Base-by-base conservation (phyloP, 176 grass and related monocot species). In the Pontederia crassipes region DNA sequence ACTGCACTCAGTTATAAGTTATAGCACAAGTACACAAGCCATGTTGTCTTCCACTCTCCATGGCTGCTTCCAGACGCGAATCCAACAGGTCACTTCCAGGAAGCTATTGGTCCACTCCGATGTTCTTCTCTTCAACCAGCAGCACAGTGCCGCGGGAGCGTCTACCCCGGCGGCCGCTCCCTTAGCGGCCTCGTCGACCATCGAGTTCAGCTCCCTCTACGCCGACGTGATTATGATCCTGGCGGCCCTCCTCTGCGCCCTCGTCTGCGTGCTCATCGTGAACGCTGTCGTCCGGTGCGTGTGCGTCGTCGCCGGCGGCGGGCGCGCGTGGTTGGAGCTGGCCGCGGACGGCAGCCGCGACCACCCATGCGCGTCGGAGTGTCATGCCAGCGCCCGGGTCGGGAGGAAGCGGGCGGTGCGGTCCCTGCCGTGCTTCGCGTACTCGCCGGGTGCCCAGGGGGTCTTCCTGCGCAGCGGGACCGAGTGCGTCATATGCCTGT, bases 401-500 rank as follows among this genome's bases (percentile, higher is more conserved):
- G 8, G 10, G 26, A 28, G 57, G 17, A 11, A 28, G 57, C 10
- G 14, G 20, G 26, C 51, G 51, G 14, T 54, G 26, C 4, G 17
- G 10, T 17, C 2, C 16, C n/a, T 64, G 45, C 45, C 61, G 3
- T n/a, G 1, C 40, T 11, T 64, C 2, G 17, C 20, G 1, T 64
- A 64, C 61, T 9, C 8, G 28, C n/a, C 61, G 0, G 61, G 40
- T 4, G 32, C 32, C 32, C 32, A 4, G 13, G 2, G 46, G 45
- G 40, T 17, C n/a, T 12, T 64, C 28, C 46, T 45, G n/a, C 8
- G 45, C 16, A 45, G 8, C 15, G 61, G 40, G 13, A 3, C 61
- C 0, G 61, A 48, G 61, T 64, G 61, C 45, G 61, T n/a, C 8
- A 64, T 64, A 48, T 64, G 61, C 61, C 2, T 64, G 61, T 48